Base-by-base conservation (phyloP, 2,329 filamentous ascomycete genomes). In the Simplicillium aogashimaense region DNA sequence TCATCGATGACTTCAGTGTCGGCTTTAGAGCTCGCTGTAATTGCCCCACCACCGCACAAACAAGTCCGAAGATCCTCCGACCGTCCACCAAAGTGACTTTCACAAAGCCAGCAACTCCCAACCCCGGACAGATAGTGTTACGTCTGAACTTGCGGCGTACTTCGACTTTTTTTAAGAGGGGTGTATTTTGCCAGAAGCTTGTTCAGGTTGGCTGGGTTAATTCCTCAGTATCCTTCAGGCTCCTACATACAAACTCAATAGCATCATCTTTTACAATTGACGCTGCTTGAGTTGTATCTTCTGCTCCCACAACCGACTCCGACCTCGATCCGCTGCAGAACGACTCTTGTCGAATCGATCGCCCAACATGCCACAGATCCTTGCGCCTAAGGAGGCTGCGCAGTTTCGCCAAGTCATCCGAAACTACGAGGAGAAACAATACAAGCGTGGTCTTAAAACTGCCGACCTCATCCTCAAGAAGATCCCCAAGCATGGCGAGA, bases 401-500 rank as follows among this genome's bases (percentile, higher is more conserved):
- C 82, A 95, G 68, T 98, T 98, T 66, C 83, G 88, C 48, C 86
- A 89, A 60, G 81, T 98, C 49, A 87, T 98, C 56, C 89, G 90
- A 60, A 81, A 86, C 65, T 98, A 97, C 72, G 92, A 98, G 66
- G 84, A 89, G 59, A 98, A 98, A 66, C 90, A 97, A 58, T 95
- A 97, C 71, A 98, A 97, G 69, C 69, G 73, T 46, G 90, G 90
- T 60, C 73, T 98, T 58, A 98, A 97, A 69, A 82, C 85, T 36
- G 90, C 92, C 52, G 92, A 98, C 60, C 86, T 95, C 65, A 95
- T 98, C 59, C 79, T 98, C 50, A 86, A 85, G 61, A 97, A 95
- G 65, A 81, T 85, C 57, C 86, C 90, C 33, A 92, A 87, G 55
- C 92, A 98, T 82, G 94, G 89, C 57, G 94, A 98, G 62, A 98